A percentile compares a stretch with the other conserved stretches of the same genome.
These are phyloP conservation scores for Chaetomium tenue DNA, from an alignment of 495 filamentous ascomycete species.

Conservation along the genomic window DNA sequence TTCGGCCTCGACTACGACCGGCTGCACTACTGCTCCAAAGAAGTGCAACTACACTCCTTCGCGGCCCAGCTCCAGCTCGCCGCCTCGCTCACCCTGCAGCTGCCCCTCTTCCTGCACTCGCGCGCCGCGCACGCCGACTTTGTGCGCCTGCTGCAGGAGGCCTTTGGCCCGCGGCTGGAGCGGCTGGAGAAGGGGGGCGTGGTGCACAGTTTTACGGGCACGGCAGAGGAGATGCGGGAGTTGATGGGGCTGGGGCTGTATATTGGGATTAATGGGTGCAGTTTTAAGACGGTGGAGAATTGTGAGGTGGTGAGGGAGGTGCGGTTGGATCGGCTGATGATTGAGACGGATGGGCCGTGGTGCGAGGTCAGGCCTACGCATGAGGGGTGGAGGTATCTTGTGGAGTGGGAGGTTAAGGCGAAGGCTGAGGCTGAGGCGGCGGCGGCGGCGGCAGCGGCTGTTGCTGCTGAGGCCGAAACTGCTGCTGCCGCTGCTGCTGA, in stretches of 20 bases:
- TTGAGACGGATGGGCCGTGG: constrained; percentile 96
- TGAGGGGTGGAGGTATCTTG: constrained; percentile 57
- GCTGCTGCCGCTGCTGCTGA: neutral
- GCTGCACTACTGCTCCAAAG: constrained; percentile 69
- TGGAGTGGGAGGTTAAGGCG: constrained; percentile 30
- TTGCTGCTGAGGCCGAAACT: neutral
- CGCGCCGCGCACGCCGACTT: constrained; percentile 82
- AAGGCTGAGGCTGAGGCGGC: constrained; percentile 7
- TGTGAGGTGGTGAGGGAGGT: constrained; percentile 75
- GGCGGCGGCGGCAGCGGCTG: neutral
- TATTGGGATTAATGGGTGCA: constrained; percentile 87
- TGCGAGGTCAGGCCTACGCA: constrained; percentile 66
- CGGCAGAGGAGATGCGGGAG: constrained; percentile 72
- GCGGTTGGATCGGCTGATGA: constrained; percentile 70
- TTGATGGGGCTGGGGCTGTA: constrained; percentile 74
- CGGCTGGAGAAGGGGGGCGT: constrained; percentile 68
- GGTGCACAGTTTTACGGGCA: constrained; percentile 90
- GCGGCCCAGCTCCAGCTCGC: constrained; percentile 74
- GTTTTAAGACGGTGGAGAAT: constrained; percentile 88
- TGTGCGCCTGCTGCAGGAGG: constrained; percentile 56
- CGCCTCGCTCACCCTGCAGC: constrained; percentile 59
- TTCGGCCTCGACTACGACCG: constrained; percentile 96
- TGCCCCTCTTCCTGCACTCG: constrained; percentile 89
- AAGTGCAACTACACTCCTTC: constrained; percentile 82
- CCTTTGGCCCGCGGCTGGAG: constrained; percentile 48